Evolutionary conservation across 805 yeast genomes (phyloP).

Genomic region (Torulaspora franciscae): DNA sequence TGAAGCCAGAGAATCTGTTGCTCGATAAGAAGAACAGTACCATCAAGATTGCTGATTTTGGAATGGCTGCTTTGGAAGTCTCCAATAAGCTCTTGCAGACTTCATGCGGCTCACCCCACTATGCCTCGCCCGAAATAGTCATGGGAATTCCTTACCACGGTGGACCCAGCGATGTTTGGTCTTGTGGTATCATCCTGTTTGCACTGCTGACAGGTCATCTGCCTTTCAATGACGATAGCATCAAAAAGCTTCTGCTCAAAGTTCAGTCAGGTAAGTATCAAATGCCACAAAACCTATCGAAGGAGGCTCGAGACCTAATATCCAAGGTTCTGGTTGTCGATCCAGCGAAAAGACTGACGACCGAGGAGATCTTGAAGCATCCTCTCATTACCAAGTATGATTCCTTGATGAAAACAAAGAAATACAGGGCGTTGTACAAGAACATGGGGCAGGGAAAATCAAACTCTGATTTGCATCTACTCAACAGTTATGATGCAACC

Average conservation of each 20-base stretch:
- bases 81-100: conserved; percentile 68
- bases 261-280: conserved; percentile 73
- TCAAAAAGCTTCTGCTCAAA: conserved; percentile 61
- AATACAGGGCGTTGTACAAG: conserved; percentile 6
- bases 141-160: conserved; percentile 76
- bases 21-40: conserved; percentile 58
- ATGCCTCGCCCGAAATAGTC: conserved; percentile 84
- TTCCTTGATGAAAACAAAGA: conserved; percentile 29
- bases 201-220: conserved; percentile 75
- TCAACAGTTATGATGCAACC: conserved; percentile 18
- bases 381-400: conserved; percentile 71
- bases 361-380: conserved; percentile 63
- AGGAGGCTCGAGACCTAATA: conserved; percentile 65
- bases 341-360: conserved; percentile 66
- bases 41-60: conserved; percentile 79
- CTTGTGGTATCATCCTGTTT: conserved; percentile 78
- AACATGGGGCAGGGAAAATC: conserved; percentile 26
- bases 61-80: conserved; percentile 82
- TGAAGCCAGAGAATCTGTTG: conserved; percentile 74
- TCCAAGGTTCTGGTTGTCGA: conserved; percentile 61
- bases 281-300: conserved; percentile 60
- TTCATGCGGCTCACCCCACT: conserved; percentile 84
- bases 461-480: conserved; percentile 26
- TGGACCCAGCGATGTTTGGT: conserved; percentile 83
- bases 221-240: conserved; percentile 80